Base-by-base conservation (phyloP, 2,329 filamentous ascomycete species). In the Xylariaceae sp. region DNA sequence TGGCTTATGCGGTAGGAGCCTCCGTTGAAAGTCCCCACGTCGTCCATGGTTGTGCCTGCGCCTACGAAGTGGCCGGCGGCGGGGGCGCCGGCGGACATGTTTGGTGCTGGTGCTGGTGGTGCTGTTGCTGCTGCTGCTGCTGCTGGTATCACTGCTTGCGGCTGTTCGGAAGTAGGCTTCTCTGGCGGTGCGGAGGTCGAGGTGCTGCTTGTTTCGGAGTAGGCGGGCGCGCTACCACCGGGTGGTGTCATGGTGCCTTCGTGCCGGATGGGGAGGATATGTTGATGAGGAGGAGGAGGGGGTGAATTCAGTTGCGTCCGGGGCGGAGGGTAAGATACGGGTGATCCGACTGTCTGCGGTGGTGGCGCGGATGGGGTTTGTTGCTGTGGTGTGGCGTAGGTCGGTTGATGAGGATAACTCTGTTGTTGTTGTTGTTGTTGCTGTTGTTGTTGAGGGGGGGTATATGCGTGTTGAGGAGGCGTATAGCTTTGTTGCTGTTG, bases 21-120 rank as follows among this genome's bases (percentile, higher is more conserved):
- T 12, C 94, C 94, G 68, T 97, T 97, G 76, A 97, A 99, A 0
- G 88, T 94, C n/a, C 94, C 94, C 1, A 95, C 83, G 63, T 96
- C 91, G 70, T 97, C 94, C 32, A 83, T 76, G 0, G 80, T 79
- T 0, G 80, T 83, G 32, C 73, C 72, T 0, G 80, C 84, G 29
- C 88, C 88, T 4, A 77, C 70, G 60, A 92, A 91, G 54, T 87
- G 80, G 34, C 73, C 71, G 12, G 74, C 71, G 5, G 72, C 67
- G 8, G 74, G 76, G 3, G 73, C 75, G 5, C 71, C 71, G 27
- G 66, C 59, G 26, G 71, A 65, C 45, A 73, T 67, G 59, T 71
- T 69, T 31, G 68, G 60, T 12, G 70, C 62, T 29, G 70, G 65
- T 12, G 56, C 49, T 6, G 52, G 26, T 44, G 19, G 57, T 51